Conservation (phyloP, 2,329 filamentous ascomycete genomes). For the Diaporthe sp. region DNA sequence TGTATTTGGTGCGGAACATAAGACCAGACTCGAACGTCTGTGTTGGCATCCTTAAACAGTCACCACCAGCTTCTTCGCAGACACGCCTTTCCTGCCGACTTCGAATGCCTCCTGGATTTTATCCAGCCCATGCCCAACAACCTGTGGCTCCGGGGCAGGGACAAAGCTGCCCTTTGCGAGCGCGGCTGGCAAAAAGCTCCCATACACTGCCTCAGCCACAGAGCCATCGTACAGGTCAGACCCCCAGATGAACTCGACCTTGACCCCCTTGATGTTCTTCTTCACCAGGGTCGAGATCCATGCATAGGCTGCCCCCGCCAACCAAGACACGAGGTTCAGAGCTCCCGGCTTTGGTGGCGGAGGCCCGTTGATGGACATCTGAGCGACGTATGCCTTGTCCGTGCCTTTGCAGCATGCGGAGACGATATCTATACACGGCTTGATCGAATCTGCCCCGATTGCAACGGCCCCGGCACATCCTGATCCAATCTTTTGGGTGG, state of each 20-base stretch:
- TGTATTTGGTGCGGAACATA: background rate
- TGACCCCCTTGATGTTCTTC: constrained; percentile 9
- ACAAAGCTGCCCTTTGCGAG: constrained; percentile 46
- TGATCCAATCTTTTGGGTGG: constrained; percentile 41
- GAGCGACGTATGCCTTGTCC: constrained; percentile 35
- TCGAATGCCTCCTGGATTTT: constrained; percentile 49
- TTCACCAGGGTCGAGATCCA: constrained; percentile 18
- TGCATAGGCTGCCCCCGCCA: background rate
- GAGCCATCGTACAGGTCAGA: constrained; percentile 42
- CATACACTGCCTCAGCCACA: constrained; percentile 46
- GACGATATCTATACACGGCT: constrained; percentile 44
- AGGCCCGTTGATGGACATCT: constrained; percentile 27
- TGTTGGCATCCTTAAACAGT: constrained; percentile 2
- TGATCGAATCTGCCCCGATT: constrained; percentile 40
- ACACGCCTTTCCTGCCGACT: constrained; percentile 50
- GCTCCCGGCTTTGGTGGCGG: background rate
- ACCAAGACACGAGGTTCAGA: constrained; percentile 7
- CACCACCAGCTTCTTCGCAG: constrained; percentile 56
- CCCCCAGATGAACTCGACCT: constrained; percentile 45
- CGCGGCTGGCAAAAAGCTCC: constrained; percentile 47
- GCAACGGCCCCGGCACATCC: constrained; percentile 45
- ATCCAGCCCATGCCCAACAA: constrained; percentile 49
- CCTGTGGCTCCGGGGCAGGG: constrained; percentile 45
- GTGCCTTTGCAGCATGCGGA: constrained; percentile 8
- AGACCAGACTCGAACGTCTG: background rate